Conservation (phyloP, 2,329 filamentous ascomycete genomes). For the Aspergillus ochraceus region DNA sequence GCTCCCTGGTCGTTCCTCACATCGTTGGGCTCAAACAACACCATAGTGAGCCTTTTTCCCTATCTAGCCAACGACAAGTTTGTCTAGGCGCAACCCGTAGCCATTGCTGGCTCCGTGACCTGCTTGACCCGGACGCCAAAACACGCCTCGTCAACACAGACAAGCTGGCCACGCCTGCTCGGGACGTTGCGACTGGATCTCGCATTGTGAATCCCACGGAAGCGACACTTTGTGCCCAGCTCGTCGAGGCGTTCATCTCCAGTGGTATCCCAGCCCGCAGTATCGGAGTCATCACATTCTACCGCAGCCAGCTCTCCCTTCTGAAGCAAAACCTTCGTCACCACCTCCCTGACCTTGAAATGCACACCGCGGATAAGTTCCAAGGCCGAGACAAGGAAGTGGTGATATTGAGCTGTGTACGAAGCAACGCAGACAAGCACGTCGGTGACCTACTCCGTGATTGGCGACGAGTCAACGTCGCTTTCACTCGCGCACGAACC, state of each 20-base stretch:
- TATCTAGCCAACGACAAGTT: constrained; percentile 40
- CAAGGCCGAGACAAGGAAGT: constrained; percentile 96
- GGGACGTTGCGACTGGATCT: constrained; percentile 69
- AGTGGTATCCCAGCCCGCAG: constrained; percentile 72
- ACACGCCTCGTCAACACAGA: constrained; percentile 93
- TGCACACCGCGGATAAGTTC: constrained; percentile 96
- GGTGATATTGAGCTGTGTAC: constrained; percentile 80
- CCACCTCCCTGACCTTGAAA: constrained; percentile 68
- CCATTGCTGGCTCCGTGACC: constrained; percentile 73
- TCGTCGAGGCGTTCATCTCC: constrained; percentile 75
- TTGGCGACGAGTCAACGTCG: constrained; percentile 92
- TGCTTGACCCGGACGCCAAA: constrained; percentile 69
- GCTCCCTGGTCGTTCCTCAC: constrained; percentile 67
- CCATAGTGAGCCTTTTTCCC: constrained; percentile 46
- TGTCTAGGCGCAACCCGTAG: constrained; percentile 55
- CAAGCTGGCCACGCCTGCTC: constrained; percentile 60
- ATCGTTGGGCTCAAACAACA: constrained; percentile 60
- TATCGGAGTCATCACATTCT: constrained; percentile 95
- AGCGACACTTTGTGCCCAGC: constrained; percentile 71
- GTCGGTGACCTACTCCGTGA: constrained; percentile 93
- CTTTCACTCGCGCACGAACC: constrained; percentile 86
- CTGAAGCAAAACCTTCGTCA: constrained; percentile 70
- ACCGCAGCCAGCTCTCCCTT: constrained; percentile 85
- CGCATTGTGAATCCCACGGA: constrained; percentile 89
- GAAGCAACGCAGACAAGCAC: constrained; percentile 75